These are phyloP conservation scores for Pseudovirgaria hyperparasitica DNA, from an alignment of 2,329 filamentous ascomycete genomes.

Conservation along the genomic window DNA sequence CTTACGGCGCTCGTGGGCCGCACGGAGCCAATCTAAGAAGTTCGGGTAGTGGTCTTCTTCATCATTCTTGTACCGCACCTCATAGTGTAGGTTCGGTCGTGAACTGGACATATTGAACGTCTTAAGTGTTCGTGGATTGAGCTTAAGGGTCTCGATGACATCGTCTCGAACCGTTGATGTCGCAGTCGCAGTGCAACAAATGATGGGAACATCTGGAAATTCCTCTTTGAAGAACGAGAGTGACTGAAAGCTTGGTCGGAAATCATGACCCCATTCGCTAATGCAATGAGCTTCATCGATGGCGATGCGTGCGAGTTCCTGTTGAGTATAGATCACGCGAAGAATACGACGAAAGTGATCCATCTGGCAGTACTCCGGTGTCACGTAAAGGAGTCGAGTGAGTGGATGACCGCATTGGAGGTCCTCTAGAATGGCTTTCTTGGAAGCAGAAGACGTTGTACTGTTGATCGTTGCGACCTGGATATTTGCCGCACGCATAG, in stretches of 20 bases:
- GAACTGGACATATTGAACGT: conserved; percentile 75
- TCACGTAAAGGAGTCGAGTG: conserved; percentile 80
- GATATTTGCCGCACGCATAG: conserved; percentile 61
- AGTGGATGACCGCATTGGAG: conserved; percentile 77
- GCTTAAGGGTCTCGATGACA: conserved; percentile 60
- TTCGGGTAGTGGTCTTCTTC: conserved; percentile 62
- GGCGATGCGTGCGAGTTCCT: conserved; percentile 74
- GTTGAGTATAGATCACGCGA: conserved; percentile 61
- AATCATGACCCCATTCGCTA: conserved; percentile 96
- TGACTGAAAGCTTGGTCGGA: conserved; percentile 81
- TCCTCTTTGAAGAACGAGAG: conserved; percentile 74
- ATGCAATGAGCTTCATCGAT: conserved; percentile 96
- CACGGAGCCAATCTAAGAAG: conserved; percentile 63
- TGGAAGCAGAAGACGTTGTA: conserved; percentile 54
- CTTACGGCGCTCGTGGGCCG: conserved; percentile 58
- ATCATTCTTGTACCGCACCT: conserved; percentile 71
- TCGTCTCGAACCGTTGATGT: conserved; percentile 71
- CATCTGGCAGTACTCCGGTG: conserved; percentile 73
- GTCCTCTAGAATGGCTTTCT: conserved; percentile 60
- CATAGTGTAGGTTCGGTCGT: conserved; percentile 78
- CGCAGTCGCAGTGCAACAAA: conserved; percentile 85
- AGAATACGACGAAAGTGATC: conserved; percentile 66
- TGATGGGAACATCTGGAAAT: conserved; percentile 78
- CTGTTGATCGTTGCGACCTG: conserved; percentile 80
- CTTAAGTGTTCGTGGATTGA: conserved; percentile 52